Base-by-base conservation (phyloP, 257 asterid species). In the Nicotiana tabacum region DNA sequence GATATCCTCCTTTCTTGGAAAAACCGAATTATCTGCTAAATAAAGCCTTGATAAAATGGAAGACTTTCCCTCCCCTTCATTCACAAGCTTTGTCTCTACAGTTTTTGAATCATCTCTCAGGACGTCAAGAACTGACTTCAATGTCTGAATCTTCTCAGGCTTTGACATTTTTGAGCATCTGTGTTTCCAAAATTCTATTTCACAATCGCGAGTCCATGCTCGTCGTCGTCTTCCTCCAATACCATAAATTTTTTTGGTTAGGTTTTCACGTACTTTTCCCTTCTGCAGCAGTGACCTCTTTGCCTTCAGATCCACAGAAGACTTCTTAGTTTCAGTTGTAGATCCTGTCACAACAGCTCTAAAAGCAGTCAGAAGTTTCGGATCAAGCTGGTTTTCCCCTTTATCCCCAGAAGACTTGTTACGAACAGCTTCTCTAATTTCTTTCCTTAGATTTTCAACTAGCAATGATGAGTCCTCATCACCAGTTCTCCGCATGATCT, bases 191-290 rank as follows among this genome's bases (percentile, higher is more conserved):
- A 96, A 96, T 86, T 96, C 99, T 82, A 96, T 92, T 88, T 93
- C 99, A 88, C 98, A 93, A 87, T 96, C 98, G 64, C 99, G 90
- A 88, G 93, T 90, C 99, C 99, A 96, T 85, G 93, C 97, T 81
- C 95, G 90, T 85, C 83, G 86, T 74, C 99, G 87, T 88, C 89
- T 96, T 35, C 98, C 98, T 66, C 98, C 98, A 58, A 85, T 65
- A 60, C 99, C 97, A 85, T 96, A 96, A 84, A 96, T 94, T 80
- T 94, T 96, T 80, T 91, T 94, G 10, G 99, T 96, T 83, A 96
- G 89, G 88, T 89, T 93, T 88, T 94, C 99, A 84, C 99, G 98
- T 57, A 94, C 90, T 87, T 94, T 96, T 32, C 99, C 99, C 87
- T 94, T 96, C 85, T 94, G 98, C 87, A 96, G 86, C 84, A 92